Percentiles rank a stretch among this genome's conserved stretches.
phyloP scores from a whole-genome alignment of 1,284 basidiomycete genomes.

The Rhodotorula mucilaginosa region DNA sequence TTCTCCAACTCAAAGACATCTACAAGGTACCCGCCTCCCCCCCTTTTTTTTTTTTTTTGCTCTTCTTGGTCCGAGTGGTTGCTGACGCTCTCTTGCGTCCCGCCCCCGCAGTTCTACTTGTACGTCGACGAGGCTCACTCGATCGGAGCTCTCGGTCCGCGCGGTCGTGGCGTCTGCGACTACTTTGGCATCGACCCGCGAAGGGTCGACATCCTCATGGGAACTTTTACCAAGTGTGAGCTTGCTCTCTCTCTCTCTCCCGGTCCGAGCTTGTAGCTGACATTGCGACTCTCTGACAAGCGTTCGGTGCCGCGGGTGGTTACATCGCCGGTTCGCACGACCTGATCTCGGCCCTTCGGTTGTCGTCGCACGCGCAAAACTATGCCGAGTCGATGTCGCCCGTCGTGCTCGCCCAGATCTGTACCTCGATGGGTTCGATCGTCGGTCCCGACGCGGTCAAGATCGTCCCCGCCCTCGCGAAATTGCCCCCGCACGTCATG shows the following conservation, averaged over 20 bases:
- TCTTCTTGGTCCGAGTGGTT: not conserved
- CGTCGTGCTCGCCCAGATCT: constrained; percentile 83
- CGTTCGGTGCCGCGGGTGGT: constrained; percentile 94
- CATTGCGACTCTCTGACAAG: not conserved
- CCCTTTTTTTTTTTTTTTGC: not conserved
- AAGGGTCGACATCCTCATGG: constrained; percentile 91
- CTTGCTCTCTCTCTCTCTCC: not conserved
- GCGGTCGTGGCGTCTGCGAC: constrained; percentile 90
- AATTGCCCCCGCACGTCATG: constrained; percentile 65
- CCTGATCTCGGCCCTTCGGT: constrained; percentile 76
- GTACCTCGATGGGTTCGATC: constrained; percentile 91
- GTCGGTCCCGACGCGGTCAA: constrained; percentile 63
- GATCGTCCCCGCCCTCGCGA: constrained; percentile 62
- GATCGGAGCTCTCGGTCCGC: constrained; percentile 88
- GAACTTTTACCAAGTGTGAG: constrained; percentile 88
- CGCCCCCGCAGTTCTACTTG: constrained; percentile 74
- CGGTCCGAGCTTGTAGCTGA: not conserved
- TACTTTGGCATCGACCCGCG: constrained; percentile 86
- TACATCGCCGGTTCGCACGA: constrained; percentile 84
- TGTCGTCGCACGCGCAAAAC: constrained; percentile 76
- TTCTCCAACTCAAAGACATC: constrained; percentile 85
- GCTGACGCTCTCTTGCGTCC: too few relatives aligned
- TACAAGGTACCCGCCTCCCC: constrained; percentile 70
- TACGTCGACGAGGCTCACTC: constrained; percentile 98
- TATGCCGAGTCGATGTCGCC: constrained; percentile 92